Conservation (phyloP, 352 stramenopile genomes). For the Phytophthora pluvialis region DNA sequence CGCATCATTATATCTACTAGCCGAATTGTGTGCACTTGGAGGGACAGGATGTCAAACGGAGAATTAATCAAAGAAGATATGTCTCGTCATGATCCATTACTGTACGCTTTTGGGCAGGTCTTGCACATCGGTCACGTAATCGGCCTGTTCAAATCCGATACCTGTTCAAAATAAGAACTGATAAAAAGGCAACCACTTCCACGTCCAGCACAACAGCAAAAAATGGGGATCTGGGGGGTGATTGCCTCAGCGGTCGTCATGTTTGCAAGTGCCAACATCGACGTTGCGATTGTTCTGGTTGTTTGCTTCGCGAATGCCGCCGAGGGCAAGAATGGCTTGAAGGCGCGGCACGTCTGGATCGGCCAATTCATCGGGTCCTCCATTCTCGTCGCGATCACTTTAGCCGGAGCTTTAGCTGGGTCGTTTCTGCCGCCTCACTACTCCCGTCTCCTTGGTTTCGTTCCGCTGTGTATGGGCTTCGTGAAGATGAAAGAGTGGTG, state of each 20-base stretch:
- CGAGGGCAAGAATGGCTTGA: slow-evolving; percentile 1
- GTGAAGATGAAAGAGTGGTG: slow-evolving; percentile 1
- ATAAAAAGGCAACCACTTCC: background rate
- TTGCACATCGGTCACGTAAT: too few species aligned
- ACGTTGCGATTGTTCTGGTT: slow-evolving; percentile 25
- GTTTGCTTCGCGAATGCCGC: slow-evolving; percentile 29
- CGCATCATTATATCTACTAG: too few species aligned
- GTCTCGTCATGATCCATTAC: too few species aligned
- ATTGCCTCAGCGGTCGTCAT: slow-evolving; percentile 19
- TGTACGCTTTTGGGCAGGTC: too few species aligned
- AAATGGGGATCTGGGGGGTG: slow-evolving; percentile 15
- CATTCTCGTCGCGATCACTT: slow-evolving; percentile 4
- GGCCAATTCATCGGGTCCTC: slow-evolving; percentile 5
- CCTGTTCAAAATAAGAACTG: too few species aligned
- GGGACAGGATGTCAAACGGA: too few species aligned
- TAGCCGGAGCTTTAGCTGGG: background rate
- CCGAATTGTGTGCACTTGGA: too few species aligned
- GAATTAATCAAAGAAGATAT: too few species aligned
- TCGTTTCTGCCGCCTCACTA: slow-evolving; percentile 3
- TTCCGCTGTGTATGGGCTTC: slow-evolving; percentile 7
- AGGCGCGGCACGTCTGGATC: slow-evolving; percentile 3
- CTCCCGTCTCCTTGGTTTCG: slow-evolving; percentile 2
- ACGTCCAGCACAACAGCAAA: background rate
- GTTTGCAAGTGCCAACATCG: slow-evolving; percentile 30
- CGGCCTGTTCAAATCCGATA: too few species aligned